Percentiles rank a stretch among this genome's conserved stretches.
These are phyloP conservation scores for Fennellomyces sp. DNA, from an alignment of 371 early-diverging fungal species.

Conservation along the genomic window DNA sequence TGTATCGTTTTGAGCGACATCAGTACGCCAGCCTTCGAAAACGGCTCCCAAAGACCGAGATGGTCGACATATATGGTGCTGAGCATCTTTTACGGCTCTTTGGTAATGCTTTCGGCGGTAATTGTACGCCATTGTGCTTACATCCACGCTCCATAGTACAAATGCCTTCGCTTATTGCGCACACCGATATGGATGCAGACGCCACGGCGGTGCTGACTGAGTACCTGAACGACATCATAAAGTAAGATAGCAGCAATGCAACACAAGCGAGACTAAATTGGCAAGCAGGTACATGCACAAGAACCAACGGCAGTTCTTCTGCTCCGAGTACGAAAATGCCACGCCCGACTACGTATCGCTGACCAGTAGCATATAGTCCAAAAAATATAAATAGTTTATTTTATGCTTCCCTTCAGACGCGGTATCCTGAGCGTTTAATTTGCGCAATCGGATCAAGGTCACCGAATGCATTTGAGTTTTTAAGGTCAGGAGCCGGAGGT, in stretches of 20 bases:
- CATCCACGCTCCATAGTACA: conserved; percentile 18
- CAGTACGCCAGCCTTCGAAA: conserved; percentile 84
- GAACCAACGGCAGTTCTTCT: conserved; percentile 23
- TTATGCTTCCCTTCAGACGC: conserved; percentile 8
- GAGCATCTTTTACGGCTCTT: conserved; percentile 95
- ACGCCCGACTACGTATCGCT: conserved; percentile 65
- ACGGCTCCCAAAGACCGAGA: conserved; percentile 63
- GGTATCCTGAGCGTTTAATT: conserved; percentile 16
- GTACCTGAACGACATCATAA: conserved; percentile 18
- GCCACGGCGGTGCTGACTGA: conserved; percentile 13
- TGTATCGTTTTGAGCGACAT: conserved; percentile 93
- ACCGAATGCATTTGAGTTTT: conserved; percentile 13
- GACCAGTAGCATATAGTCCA: conserved; percentile 42
- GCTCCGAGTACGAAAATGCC: conserved; percentile 57
- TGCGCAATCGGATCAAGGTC: conserved; percentile 26
- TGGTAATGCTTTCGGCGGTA: too few species aligned
- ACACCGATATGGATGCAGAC: conserved; percentile 18
- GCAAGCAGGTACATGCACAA: conserved; percentile 24
- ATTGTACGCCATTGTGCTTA: too few species aligned
- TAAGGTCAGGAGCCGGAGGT: background rate
- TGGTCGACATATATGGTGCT: conserved; percentile 92
- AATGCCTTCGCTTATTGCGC: conserved; percentile 21
- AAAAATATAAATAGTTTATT: background rate
- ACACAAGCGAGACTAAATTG: conserved; percentile 9
- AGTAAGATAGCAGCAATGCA: conserved; percentile 8